Evolutionary conservation across 148 eudicot species (phyloP).

Genomic region (Mesembryanthemum crystallinum): DNA sequence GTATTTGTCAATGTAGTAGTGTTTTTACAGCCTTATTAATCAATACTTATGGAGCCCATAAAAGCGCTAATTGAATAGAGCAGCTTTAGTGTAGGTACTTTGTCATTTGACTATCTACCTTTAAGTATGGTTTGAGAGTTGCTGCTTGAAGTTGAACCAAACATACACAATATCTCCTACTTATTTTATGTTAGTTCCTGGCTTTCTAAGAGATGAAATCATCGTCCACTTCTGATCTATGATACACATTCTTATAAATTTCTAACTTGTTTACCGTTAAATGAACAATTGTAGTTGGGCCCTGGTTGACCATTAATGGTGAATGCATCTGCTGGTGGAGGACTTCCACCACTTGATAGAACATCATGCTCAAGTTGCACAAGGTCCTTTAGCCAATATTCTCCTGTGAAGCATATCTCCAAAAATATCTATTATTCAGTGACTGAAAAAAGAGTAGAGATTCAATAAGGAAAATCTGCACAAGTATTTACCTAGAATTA

Average conservation of each 20-base stretch:
- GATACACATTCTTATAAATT: no score
- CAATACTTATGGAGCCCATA: no score
- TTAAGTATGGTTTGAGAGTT: not conserved
- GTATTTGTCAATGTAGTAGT: not conserved
- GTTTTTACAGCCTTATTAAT: no score
- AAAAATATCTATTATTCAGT: not conserved
- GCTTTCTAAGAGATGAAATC: no score
- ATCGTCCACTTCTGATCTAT: not conserved
- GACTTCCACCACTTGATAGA: conserved; percentile 55
- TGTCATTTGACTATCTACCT: not conserved
- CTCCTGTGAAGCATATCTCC: conserved; percentile 36
- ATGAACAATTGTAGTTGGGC: conserved; percentile 56
- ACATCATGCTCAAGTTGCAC: conserved; percentile 50
- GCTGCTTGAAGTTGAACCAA: no score
- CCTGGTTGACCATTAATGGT: conserved; percentile 69
- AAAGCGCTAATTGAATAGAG: no score
- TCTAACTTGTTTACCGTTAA: conserved; percentile 37
- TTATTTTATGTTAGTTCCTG: no score
- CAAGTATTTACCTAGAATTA: conserved; percentile 41
- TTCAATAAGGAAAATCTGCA: not conserved
- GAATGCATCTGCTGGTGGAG: conserved; percentile 56
- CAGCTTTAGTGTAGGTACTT: no score
- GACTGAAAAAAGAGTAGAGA: not conserved
- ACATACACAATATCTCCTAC: no score
- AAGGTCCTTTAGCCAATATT: conserved; percentile 52